Evolutionary conservation across 225 moss, liverwort and hornwort genomes (phyloP).

Genomic region (Bryum argenteum): DNA sequence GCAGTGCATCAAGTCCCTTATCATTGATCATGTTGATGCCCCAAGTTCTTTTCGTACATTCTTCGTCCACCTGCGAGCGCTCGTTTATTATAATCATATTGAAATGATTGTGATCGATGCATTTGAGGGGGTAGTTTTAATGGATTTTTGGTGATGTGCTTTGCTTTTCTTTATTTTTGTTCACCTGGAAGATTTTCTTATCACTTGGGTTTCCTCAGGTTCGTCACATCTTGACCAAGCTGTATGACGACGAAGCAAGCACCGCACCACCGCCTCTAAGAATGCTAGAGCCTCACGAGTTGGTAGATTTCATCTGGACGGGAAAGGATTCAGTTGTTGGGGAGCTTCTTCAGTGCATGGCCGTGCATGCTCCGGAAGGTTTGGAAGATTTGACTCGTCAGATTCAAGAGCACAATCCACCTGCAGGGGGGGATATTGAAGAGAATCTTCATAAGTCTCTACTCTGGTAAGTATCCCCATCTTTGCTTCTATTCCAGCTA

Average conservation of each 20-base stretch:
- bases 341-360: constrained; percentile 88
- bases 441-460: constrained; percentile 68
- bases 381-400: constrained; percentile 65
- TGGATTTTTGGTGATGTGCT: constrained; percentile 8
- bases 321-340: constrained; percentile 80
- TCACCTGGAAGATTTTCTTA: neutral
- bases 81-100: neutral
- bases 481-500: constrained; percentile 2
- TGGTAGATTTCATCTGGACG: constrained; percentile 93
- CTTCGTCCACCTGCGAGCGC: constrained; percentile 9
- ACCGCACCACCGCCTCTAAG: constrained; percentile 82
- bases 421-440: constrained; percentile 57
- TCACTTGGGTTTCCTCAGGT: constrained; percentile 39
- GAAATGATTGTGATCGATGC: neutral
- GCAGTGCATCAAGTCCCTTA: neutral
- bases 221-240: constrained; percentile 77
- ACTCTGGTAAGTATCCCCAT: constrained; percentile 60
- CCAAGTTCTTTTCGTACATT: constrained; percentile 16
- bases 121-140: constrained; percentile 9
- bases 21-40: constrained; percentile 2
- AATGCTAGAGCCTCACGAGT: constrained; percentile 76
- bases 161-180: constrained; percentile 17
- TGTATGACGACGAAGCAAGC: constrained; percentile 62
- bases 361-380: constrained; percentile 72
- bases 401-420: constrained; percentile 76